Evolutionary conservation across 495 filamentous ascomycete species (phyloP), one percentile per base, ranked within the genome.

Genomic region (Tuber borchii): DNA sequence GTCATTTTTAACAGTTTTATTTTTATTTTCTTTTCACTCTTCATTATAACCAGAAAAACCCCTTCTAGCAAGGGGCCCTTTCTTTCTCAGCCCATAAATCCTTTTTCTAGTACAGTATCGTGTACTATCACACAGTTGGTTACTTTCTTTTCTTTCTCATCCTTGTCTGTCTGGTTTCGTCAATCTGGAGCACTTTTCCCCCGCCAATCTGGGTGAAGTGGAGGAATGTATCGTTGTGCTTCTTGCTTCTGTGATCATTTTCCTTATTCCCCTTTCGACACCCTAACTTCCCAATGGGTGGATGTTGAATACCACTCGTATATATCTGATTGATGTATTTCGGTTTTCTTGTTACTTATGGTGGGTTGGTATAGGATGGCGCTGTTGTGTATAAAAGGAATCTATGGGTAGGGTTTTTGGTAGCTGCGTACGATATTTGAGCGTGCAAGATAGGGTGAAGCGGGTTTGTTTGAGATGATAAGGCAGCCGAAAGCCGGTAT

Each of bases 321-420:
- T 65, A 65, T 65, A 65, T 65, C 56, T 65, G 56, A 65, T 65
- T 65, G 56, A 65, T 65, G 56, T 65, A 65, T 65, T 65, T 65
- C 56, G 56, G 56, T 65, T 65, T 34, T 65, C 56, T 65, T 65
- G 26, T 65, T 65, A 19, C 26, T 65, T 65, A 34, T 26, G 56
- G 56, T 34, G 56, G 56, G 56, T 65, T 14, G 56, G 56, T 65
- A 65, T 31, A 65, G 56, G 56, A 65, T 65, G 56, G 56, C 56
- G 56, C 56, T 65, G 26, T 65, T 65, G 56, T 65, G 56, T 65
- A 65, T 65, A 65, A 65, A 65, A 65, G 16, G 56, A 65, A 65
- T 65, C 56, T 65, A 34, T 17, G 56, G 56, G 3, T 2, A 12
- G 5, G 26, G 2, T 65, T 65, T 65, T 65, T 65, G 56, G 56